These are phyloP conservation scores for Aeschynomene evenia DNA, from an alignment of 306 rosid species.

Conservation along the genomic window DNA sequence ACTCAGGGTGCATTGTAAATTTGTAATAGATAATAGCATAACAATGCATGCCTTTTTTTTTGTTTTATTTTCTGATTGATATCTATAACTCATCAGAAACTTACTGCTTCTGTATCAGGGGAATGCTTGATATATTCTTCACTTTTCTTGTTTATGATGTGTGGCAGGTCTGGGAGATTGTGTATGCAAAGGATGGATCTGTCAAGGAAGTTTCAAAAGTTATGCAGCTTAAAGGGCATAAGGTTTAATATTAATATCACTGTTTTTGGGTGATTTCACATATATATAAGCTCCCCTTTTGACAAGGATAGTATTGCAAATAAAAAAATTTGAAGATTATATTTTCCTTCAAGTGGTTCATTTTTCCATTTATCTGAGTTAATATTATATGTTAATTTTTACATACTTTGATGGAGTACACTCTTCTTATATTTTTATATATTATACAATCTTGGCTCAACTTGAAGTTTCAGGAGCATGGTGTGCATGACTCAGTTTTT, in stretches of 20 bases:
- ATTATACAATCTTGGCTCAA: neutral
- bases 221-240: slow-evolving; percentile 99
- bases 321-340: neutral
- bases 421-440: neutral
- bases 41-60: neutral
- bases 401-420: slow-evolving; percentile 8
- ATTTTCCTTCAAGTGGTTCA: neutral
- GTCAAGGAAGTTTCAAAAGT: slow-evolving; percentile 84
- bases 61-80: slow-evolving; percentile 1
- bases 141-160: slow-evolving; percentile 18
- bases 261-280: slow-evolving; percentile 5
- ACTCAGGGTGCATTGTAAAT: neutral
- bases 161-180: slow-evolving; percentile 89
- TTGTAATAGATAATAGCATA: neutral
- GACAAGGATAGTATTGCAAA: slow-evolving; percentile 1
- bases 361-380: slow-evolving; percentile 5
- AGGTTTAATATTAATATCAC: slow-evolving; percentile 50
- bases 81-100: neutral
- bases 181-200: slow-evolving; percentile 91
- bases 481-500: neutral
- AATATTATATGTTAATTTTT: neutral
- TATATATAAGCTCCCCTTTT: slow-evolving; percentile 17
- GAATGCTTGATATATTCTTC: slow-evolving; percentile 12
- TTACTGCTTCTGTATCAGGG: neutral
- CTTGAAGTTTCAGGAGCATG: neutral